A percentile compares a stretch with the other conserved stretches of the same genome.
Evolutionary conservation across 345 rosid genomes (phyloP).

Genomic region (Rhodamnia rubescens): DNA sequence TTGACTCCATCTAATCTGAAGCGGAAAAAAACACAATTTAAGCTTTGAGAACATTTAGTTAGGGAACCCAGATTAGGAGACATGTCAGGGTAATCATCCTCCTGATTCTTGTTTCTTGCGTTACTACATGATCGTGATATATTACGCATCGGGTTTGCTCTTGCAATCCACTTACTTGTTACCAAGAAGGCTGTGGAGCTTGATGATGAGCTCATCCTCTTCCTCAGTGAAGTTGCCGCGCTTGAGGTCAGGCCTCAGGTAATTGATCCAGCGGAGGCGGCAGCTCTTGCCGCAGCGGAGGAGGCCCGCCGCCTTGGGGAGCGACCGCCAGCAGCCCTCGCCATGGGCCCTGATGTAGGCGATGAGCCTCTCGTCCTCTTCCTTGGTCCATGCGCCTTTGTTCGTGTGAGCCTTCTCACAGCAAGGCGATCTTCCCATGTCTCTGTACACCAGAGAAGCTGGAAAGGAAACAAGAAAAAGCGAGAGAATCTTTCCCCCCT

Average conservation of each 20-base stretch:
- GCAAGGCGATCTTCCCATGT: conserved; percentile 81
- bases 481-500: not conserved
- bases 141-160: not conserved
- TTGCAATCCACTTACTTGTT: conserved; percentile 39
- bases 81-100: not conserved
- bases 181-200: conserved; percentile 67
- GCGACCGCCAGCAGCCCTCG: conserved; percentile 83
- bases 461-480: not conserved
- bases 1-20: not conserved
- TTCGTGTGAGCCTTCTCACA: conserved; percentile 80
- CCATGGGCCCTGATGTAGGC: conserved; percentile 66
- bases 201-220: conserved; percentile 77
- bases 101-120: not conserved
- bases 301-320: conserved; percentile 77
- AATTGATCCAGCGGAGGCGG: conserved; percentile 80
- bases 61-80: not conserved
- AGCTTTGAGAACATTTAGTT: not conserved
- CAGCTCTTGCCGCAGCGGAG: conserved; percentile 75
- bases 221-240: conserved; percentile 71
- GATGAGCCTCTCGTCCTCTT: conserved; percentile 68
- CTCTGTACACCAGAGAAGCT: not conserved
- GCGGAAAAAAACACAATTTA: not conserved
- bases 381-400: conserved; percentile 87
- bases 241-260: conserved; percentile 67
- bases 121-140: not conserved